phyloP scores from a whole-genome alignment of 108 stramenopile species.

The Poteriospumella lacustris region DNA sequence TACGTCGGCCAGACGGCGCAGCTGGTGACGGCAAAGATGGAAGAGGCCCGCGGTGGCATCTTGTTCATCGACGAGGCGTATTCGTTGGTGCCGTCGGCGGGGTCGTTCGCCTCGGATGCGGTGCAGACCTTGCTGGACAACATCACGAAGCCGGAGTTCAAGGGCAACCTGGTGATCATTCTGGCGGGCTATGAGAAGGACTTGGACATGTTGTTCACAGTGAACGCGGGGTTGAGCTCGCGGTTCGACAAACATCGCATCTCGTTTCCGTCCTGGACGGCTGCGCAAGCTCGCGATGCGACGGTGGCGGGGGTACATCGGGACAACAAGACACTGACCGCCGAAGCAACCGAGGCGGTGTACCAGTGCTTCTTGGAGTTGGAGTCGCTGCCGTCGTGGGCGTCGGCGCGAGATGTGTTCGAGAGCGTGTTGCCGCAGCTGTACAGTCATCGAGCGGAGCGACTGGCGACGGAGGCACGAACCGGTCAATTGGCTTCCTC shows the following conservation, averaged over 20 bases:
- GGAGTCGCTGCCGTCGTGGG: too few species aligned
- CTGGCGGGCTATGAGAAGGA: not conserved
- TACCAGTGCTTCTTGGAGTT: too few species aligned
- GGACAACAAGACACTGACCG: not conserved
- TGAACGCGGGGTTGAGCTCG: not conserved
- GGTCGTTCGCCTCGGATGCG: not conserved
- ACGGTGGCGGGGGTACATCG: not conserved
- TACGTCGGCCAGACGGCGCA: conserved; percentile 1
- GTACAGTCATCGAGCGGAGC: too few species aligned
- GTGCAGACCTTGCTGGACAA: not conserved
- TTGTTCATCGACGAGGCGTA: conserved; percentile 29
- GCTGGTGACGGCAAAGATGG: not conserved
- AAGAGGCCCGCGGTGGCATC: not conserved
- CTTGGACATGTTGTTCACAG: not conserved
- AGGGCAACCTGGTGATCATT: not conserved
- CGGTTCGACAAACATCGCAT: not conserved
- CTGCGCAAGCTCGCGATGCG: not conserved
- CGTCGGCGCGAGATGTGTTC: too few species aligned
- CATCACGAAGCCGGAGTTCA: conserved; percentile 2
- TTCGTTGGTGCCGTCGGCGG: not conserved
- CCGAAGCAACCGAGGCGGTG: conserved; percentile 2
- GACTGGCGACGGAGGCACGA: too few species aligned
- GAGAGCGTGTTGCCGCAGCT: too few species aligned
- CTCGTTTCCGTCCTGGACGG: not conserved
- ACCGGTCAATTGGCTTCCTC: too few species aligned